phyloP scores from a whole-genome alignment of 768 basidiomycete species.

The Russula sp. region DNA sequence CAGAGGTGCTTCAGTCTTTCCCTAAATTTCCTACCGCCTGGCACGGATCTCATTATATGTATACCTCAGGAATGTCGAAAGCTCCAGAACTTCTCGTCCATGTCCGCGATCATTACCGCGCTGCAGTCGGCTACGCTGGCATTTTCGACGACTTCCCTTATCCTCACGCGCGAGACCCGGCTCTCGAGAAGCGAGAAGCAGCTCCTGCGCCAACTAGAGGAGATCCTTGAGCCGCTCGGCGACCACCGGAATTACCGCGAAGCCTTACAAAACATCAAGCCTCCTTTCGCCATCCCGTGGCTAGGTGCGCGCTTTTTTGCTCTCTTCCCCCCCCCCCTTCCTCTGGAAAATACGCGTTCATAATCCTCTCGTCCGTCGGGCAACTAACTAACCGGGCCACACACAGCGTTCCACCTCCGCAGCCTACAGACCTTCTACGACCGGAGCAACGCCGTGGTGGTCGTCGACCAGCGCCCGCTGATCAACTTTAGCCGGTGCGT shows the following conservation, averaged over 20 bases:
- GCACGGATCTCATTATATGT: neutral
- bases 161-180: conserved; percentile 26
- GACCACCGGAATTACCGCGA: conserved; percentile 37
- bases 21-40: neutral
- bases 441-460: neutral
- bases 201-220: conserved; percentile 27
- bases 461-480: conserved; percentile 31
- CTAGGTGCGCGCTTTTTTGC: conserved; percentile 28
- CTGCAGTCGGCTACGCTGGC: conserved; percentile 38
- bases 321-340: neutral
- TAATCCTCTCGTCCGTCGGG: too few relatives aligned
- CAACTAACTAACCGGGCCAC: too few relatives aligned
- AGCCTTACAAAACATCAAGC: conserved; percentile 29
- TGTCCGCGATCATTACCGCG: conserved; percentile 39
- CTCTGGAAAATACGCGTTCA: neutral
- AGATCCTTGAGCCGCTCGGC: conserved; percentile 31
- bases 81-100: conserved; percentile 40
- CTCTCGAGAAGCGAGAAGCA: conserved; percentile 24
- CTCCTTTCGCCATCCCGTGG: conserved; percentile 36
- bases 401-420: conserved; percentile 34
- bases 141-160: conserved; percentile 34
- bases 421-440: conserved; percentile 4
- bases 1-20: conserved; percentile 30
- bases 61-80: conserved; percentile 38
- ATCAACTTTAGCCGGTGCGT: conserved; percentile 42